These are phyloP conservation scores for Orobanche coerulescens DNA, from an alignment of 257 asterid species.

Conservation along the genomic window DNA sequence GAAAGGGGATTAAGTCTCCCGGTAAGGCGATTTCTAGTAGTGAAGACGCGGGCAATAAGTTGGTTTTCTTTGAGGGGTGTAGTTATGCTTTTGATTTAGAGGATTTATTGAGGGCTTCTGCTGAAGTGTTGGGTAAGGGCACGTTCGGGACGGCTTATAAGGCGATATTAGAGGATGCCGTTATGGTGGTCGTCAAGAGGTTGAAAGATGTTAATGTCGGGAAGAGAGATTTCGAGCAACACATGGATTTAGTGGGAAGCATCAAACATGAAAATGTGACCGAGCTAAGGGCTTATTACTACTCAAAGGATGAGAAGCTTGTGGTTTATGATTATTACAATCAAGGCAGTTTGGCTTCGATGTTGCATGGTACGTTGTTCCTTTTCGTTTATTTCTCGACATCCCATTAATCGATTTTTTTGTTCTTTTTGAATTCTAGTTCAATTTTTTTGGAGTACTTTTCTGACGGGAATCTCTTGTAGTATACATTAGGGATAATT, in stretches of 20 bases:
- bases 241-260: slow-evolving; percentile 60
- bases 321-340: slow-evolving; percentile 64
- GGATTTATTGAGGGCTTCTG: slow-evolving; percentile 81
- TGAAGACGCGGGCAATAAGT: slow-evolving; percentile 47
- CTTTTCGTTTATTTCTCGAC: neutral
- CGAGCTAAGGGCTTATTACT: slow-evolving; percentile 75
- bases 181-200: slow-evolving; percentile 67
- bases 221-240: slow-evolving; percentile 74
- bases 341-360: slow-evolving; percentile 61
- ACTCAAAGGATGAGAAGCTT: slow-evolving; percentile 83
- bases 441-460: slow-evolving; percentile 32
- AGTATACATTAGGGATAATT: neutral
- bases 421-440: neutral
- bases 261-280: slow-evolving; percentile 71
- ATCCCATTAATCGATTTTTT: neutral
- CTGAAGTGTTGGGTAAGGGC: slow-evolving; percentile 78
- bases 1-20: slow-evolving; percentile 56
- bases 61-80: slow-evolving; percentile 78
- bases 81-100: slow-evolving; percentile 73
- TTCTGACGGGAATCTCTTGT: slow-evolving; percentile 25
- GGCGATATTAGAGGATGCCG: slow-evolving; percentile 70
- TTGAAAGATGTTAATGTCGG: slow-evolving; percentile 76
- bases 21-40: slow-evolving; percentile 56
- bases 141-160: slow-evolving; percentile 68
- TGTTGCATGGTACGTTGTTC: slow-evolving; percentile 56